Evolutionary conservation across 78 protist species (phyloP), one percentile per base, ranked within the genome.

Genomic region (Cavenderia fasciculata): DNA sequence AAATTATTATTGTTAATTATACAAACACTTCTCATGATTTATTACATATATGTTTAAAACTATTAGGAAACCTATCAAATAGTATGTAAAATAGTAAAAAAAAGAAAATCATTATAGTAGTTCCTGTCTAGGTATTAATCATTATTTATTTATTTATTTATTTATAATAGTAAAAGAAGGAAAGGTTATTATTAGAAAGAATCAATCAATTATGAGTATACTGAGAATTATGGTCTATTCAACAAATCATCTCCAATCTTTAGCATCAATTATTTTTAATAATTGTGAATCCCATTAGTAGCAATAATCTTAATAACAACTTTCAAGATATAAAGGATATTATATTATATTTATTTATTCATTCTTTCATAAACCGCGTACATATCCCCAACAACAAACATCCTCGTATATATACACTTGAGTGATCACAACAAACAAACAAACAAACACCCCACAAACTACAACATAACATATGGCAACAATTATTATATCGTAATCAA

Each of bases 141-240:
- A 57, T 57, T 57, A 27, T 6, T 3, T 27, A 3, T 21, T 57
- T 8, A 18, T 11, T 29, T 36, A 31, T 29, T 70, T 10, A 70
- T 47, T 11, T 62, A 23, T 38, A n/a, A 10, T 59, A 74, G 88
- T 65, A 36, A 66, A 66, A 41, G 88, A 79, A 27, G 76, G 62
- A 7, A 63, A 79, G 40, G 14, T 23, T 38, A 38, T 66, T 27
- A 79, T 79, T 21, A 79, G 69, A 54, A 79, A 68, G 44, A 79
- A 79, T 56, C 88, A 79, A 56, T 66, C 88, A 25, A 40, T 79
- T 68, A 79, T 79, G 88, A 79, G 54, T 25, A 49, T 66, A 34
- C 41, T 79, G 56, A 63, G 88, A 54, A 79, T 79, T 38, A 79
- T 79, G 88, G 76, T 79, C 31, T 52, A 79, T 27, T 36, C 88